Evolutionary conservation across 192 early-diverging fungal genomes (phyloP), one percentile per base, ranked within the genome.

Genomic region (Geranomyces variabilis): DNA sequence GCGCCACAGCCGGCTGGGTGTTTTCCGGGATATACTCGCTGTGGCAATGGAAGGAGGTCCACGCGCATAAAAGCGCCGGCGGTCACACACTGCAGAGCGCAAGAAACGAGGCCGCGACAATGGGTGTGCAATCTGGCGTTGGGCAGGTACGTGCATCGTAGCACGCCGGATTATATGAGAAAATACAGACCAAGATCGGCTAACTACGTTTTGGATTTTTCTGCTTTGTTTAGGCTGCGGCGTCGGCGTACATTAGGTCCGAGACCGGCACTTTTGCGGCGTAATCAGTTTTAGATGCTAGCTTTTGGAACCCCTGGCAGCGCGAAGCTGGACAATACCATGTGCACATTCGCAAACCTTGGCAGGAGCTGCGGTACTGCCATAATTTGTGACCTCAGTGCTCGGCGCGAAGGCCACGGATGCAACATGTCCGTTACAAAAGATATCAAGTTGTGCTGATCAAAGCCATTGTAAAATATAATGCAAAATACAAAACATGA

Each of bases 1-100:
- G 71, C 33, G 78, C 81, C 59, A 86, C 86, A 21, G 89, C 84
- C n/a, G 78, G 83, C 6, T 93, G 90, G 82, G 78, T 89, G 41
- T 78, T 84, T 47, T 82, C 86, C 59, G 91, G 86, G 30, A 64
- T 92, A 3, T 69, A 57, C 41, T 73, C 69, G 5, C 51, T 77
- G 21, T 82, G 69, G 69, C 15, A 78, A 47, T 82, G 81, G 81
- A 80, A 76, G 62, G 64, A 30, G 15, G 81, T 82, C 22, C 67
- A 82, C 65, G 61, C 29, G 19, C 66, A 71, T 48, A 75, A 63
- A 10, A 76, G 75, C 44, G 64, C 67, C 4, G 75, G 66, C 4
- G 81, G 81, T 8, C 78, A 82, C 59, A 78, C 78, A 21, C 58
- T 82, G 41, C 67, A 79, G 49, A 68, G 28, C 29, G 81, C 81